Evolutionary conservation across 345 rosid genomes (phyloP), one percentile per base, ranked within the genome.

Genomic region (Reutealis trisperma): DNA sequence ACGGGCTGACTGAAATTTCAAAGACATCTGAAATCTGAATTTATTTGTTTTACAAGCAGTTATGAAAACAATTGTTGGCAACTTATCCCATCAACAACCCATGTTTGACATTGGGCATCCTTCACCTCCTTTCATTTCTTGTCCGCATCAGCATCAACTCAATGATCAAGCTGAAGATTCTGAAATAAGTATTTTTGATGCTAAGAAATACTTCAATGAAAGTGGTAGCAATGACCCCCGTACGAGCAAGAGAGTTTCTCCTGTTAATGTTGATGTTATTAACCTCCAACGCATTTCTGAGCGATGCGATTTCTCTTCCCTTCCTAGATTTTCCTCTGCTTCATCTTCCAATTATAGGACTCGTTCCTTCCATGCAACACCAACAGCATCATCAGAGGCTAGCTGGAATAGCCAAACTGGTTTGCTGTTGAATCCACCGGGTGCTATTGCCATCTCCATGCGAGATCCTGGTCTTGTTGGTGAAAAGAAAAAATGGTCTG

Each of bases 361-460:
- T 19, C 88, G 85, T 0, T 83, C 93, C 9, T 88, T 87, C 77
- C 85, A 72, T 67, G 86, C 89, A 3, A 87, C 89, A 12, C 92
- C 94, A 8, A 91, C 89, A 57, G 87, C 91, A 47, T 92, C 97
- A 1, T 94, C 94, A 1, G 97, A 94, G 81, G 97, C 92, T 15
- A 94, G 97, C 69, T 94, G 96, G 97, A 94, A 94, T 72, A 92
- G 97, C 82, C 94, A 90, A 86, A 88, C 89, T 22, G 98, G 97
- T 24, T 77, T 91, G 66, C 73, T 94, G 59, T 69, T 84, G 5
- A 89, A 80, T 77, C 96, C 94, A 22, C 91, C 93, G 0, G 94
- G 93, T 7, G 87, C 87, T 58, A 27, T 80, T 18, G 76, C 84
- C 4, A 83, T 89, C 12, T 82, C 89, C 24, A 75, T 88, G 70